Percentiles rank a stretch among this genome's conserved stretches.
Conservation (phyloP, 1,284 basidiomycete genomes). For the Marasmius oreades region DNA sequence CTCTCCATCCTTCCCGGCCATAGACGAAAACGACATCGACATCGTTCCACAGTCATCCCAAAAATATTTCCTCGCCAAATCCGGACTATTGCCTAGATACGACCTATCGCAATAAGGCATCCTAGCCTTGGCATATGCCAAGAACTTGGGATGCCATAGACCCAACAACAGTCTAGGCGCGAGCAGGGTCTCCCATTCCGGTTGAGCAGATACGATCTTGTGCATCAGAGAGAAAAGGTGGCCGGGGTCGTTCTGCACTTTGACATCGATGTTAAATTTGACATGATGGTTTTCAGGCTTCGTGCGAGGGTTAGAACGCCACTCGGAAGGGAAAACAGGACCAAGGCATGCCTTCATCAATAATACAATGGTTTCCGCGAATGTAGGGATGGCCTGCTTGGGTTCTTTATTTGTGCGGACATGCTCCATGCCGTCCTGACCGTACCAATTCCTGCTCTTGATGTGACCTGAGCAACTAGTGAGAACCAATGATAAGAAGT, state of each 20-base stretch:
- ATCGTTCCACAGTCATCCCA: conserved; percentile 90
- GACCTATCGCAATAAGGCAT: conserved; percentile 85
- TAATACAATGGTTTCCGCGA: conserved; percentile 77
- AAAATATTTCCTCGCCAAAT: conserved; percentile 82
- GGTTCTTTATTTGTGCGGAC: conserved; percentile 82
- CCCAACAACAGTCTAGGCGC: conserved; percentile 91
- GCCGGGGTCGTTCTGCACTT: conserved; percentile 89
- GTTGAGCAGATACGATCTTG: conserved; percentile 64
- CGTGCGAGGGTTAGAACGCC: conserved; percentile 6
- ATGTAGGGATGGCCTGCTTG: conserved; percentile 84
- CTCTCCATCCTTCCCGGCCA: conserved; percentile 73
- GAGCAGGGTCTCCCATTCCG: conserved; percentile 75
- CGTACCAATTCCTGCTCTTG: conserved; percentile 68
- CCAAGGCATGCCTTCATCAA: conserved; percentile 65
- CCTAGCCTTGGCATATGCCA: conserved; percentile 69
- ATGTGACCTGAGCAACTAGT: conserved; percentile 50
- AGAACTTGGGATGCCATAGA: conserved; percentile 91
- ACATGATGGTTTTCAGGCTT: conserved; percentile 84
- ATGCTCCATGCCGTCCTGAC: conserved; percentile 75
- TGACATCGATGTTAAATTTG: conserved; percentile 91
- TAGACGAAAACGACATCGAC: conserved; percentile 76
- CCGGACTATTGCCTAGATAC: conserved; percentile 76
- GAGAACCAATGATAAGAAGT: conserved; percentile 1
- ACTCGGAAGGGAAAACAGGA: conserved; percentile 10
- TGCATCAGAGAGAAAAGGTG: conserved; percentile 87